Percentiles rank a stretch among this genome's conserved stretches.
Evolutionary conservation across 805 yeast species (phyloP).

Genomic region (Jamesozyma jinghongensis): DNA sequence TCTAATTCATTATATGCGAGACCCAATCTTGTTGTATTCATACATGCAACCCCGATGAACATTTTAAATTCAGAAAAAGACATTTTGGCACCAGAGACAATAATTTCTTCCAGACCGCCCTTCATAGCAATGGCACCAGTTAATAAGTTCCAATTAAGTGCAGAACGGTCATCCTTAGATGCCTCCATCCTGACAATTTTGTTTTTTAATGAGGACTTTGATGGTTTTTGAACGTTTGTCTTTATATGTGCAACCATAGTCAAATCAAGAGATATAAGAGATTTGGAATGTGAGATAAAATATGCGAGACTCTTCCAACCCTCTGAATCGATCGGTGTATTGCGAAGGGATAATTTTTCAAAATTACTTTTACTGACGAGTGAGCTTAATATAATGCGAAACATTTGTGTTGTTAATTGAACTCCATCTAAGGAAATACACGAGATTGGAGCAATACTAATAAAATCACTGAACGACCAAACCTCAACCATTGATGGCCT

Average conservation of each 20-base stretch:
- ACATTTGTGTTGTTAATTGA: slow-evolving; percentile 62
- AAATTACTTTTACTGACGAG: slow-evolving; percentile 54
- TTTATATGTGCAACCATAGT: slow-evolving; percentile 39
- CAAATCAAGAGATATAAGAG: slow-evolving; percentile 51
- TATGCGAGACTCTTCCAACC: slow-evolving; percentile 82
- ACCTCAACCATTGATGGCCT: slow-evolving; percentile 83
- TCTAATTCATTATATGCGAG: slow-evolving; percentile 68
- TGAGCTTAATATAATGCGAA: slow-evolving; percentile 57
- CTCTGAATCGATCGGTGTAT: slow-evolving; percentile 60
- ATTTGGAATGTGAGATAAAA: slow-evolving; percentile 58
- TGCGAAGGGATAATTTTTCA: slow-evolving; percentile 67
- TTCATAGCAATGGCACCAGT: slow-evolving; percentile 66
- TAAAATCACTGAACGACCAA: slow-evolving; percentile 77
- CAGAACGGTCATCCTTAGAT: slow-evolving; percentile 41
- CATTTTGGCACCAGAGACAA: slow-evolving; percentile 76
- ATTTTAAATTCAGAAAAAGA: slow-evolving; percentile 40
- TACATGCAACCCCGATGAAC: slow-evolving; percentile 53
- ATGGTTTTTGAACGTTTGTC: slow-evolving; percentile 32
- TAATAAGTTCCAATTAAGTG: slow-evolving; percentile 75
- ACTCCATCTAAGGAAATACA: slow-evolving; percentile 78
- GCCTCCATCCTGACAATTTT: slow-evolving; percentile 32
- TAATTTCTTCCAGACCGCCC: slow-evolving; percentile 72
- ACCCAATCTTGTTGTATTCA: slow-evolving; percentile 57
- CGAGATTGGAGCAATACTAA: slow-evolving; percentile 74
- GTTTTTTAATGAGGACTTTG: slow-evolving; percentile 25